Conservation (phyloP, 257 asterid genomes). For the Cruciata laevipes region DNA sequence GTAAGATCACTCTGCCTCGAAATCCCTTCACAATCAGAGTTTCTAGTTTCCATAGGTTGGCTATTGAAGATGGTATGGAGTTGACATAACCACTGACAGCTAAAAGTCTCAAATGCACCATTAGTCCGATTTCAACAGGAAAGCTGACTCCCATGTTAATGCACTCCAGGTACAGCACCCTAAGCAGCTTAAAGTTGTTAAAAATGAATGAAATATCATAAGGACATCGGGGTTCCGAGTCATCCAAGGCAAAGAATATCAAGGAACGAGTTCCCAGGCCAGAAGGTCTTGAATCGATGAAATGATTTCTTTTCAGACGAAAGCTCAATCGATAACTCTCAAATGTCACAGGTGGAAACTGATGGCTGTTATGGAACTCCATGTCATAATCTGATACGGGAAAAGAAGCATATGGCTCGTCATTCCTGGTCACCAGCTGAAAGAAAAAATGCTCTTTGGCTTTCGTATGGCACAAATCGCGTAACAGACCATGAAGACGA, state of each 20-base stretch:
- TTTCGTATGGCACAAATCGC: neutral
- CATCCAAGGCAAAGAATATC: neutral
- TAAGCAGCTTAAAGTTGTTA: conserved; percentile 3
- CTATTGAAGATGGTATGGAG: neutral
- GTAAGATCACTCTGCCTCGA: conserved; percentile 2
- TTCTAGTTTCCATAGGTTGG: conserved; percentile 8
- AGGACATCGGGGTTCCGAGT: conserved; percentile 9
- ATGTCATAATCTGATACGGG: conserved; percentile 5
- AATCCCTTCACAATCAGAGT: conserved; percentile 1
- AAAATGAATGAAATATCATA: conserved; percentile 8
- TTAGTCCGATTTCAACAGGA: conserved; percentile 5
- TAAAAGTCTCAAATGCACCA: conserved; percentile 5
- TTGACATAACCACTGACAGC: conserved; percentile 5
- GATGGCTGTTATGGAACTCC: neutral
- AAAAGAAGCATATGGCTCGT: conserved; percentile 9
- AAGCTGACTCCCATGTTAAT: conserved; percentile 10
- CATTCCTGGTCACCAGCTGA: neutral
- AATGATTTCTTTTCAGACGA: neutral
- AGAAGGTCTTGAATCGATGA: neutral
- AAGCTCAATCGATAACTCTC: neutral
- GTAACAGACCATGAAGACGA: conserved; percentile 8
- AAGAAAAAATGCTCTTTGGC: conserved; percentile 6
- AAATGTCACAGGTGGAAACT: neutral
- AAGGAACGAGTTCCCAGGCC: neutral
- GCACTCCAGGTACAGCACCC: conserved; percentile 4